These are phyloP conservation scores for Mollisiaceae sp. DNA, from an alignment of 2,329 filamentous ascomycete genomes.

Conservation along the genomic window DNA sequence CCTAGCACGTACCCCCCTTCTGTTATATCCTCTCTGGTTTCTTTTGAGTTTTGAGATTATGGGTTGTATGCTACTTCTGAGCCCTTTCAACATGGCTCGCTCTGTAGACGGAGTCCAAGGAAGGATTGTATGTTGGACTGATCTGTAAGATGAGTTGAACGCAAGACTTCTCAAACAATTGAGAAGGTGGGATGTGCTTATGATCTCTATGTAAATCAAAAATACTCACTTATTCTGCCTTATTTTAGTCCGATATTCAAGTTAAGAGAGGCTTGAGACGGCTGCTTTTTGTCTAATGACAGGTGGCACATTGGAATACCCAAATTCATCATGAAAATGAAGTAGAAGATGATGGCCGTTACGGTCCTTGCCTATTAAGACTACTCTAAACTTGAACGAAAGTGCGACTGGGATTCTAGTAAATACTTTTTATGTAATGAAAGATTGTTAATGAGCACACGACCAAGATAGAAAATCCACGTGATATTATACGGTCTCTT, in stretches of 20 bases:
- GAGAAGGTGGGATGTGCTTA: neutral
- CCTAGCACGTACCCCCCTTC: slow-evolving; percentile 17
- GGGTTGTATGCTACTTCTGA: neutral
- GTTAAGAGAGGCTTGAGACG: slow-evolving; percentile 17
- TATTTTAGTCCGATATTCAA: neutral
- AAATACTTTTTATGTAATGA: no score
- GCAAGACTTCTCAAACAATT: neutral
- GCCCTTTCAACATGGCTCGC: neutral
- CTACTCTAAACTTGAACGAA: neutral
- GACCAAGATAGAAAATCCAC: neutral
- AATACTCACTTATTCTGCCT: neutral
- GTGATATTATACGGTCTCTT: neutral
- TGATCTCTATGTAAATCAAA: neutral
- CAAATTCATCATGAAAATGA: neutral
- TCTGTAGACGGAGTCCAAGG: neutral
- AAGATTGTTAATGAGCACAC: neutral
- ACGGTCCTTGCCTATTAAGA: neutral
- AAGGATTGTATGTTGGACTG: no score
- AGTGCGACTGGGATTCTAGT: neutral
- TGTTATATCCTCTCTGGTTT: slow-evolving; percentile 13
- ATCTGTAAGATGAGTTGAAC: neutral
- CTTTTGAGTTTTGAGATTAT: slow-evolving; percentile 15
- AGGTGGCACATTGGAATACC: no score
- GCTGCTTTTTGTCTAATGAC: no score
- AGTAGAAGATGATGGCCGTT: neutral